Base-by-base conservation (phyloP, 2,329 filamentous ascomycete species). In the Cladophialophora carrionii region DNA sequence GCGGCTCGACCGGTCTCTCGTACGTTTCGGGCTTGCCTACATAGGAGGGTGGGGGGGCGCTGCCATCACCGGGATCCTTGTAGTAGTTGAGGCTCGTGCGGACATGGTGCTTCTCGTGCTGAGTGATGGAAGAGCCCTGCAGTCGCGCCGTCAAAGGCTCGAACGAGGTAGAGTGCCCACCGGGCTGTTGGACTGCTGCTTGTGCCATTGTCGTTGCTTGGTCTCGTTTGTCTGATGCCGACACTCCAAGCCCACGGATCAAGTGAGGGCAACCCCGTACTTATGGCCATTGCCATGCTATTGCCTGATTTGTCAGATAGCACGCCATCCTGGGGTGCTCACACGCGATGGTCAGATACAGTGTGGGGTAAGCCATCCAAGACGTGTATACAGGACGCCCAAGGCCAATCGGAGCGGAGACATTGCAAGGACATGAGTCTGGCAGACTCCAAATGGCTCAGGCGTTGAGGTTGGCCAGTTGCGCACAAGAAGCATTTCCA, bases 11-110 rank as follows among this genome's bases (percentile, higher is more conserved):
- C 7, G 72, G 72, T 24, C 71, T 68, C 32, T 72, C 70, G 56
- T 71, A 72, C 5, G 70, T 69, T 57, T 74, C 72, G 43, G 72
- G 73, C 63, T 71, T 73, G 56, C 70, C 71, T 4, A 72, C 68
- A 57, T 72, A 71, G 51, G 34, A 68, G 46, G 72, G 71, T 17
- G 61, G 12, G 3, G 73, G 72, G 8, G 52, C 53, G 49, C 69
- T 72, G 14, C 71, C 71, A 58, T 73, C 72, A 34, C 68, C 72
- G 43, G 68, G 67, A 31, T 71, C 71, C 54, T 73, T 72, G 69
- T 74, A 71, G 51, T 73, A 74, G 58, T 74, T 71, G 64, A 72
- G 57, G 17, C 63, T 31, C 7, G 71, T 72, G 5, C 55, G 57
- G 46, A 72, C 70, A 69, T 72, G 64, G 41, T 72, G 70, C 60